These are phyloP conservation scores for Xenosphaeropsis pyriputrescens DNA, from an alignment of 2,329 filamentous ascomycete genomes.

Conservation along the genomic window DNA sequence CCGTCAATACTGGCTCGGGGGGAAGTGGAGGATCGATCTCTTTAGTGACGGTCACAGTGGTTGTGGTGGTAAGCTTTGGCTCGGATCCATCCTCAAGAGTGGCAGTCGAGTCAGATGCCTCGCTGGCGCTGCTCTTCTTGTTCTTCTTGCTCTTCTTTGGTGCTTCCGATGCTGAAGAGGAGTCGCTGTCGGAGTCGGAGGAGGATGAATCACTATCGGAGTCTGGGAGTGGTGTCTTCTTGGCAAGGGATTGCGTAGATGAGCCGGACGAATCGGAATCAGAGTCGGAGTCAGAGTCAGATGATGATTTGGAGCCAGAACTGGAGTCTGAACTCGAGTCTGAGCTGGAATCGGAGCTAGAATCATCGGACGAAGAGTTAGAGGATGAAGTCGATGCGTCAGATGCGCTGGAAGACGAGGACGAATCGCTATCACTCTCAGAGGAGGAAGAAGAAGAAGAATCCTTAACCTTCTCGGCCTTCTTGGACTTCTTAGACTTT, in stretches of 20 bases:
- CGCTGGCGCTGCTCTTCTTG: conserved; percentile 14
- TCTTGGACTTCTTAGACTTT: no score
- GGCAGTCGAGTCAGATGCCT: conserved; percentile 16
- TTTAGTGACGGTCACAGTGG: background rate
- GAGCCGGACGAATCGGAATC: conserved; percentile 21
- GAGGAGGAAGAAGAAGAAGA: conserved; percentile 2
- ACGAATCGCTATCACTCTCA: conserved; percentile 14
- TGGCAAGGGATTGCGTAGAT: conserved; percentile 12
- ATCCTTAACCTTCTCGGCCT: no score
- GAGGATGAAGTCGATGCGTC: conserved; percentile 16
- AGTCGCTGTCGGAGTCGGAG: conserved; percentile 20
- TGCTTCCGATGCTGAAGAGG: conserved; percentile 24
- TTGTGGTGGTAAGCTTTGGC: conserved; percentile 1
- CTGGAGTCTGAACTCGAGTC: conserved; percentile 15
- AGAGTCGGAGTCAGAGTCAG: conserved; percentile 19
- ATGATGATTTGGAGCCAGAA: conserved; percentile 8
- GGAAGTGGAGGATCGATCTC: conserved; percentile 18
- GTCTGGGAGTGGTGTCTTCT: conserved; percentile 16
- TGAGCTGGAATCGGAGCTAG: conserved; percentile 15
- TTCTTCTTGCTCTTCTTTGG: conserved; percentile 34
- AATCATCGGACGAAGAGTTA: background rate
- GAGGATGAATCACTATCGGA: conserved; percentile 19
- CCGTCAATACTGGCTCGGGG: conserved; percentile 16
- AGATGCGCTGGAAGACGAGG: conserved; percentile 33
- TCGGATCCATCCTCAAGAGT: conserved; percentile 16